Evolutionary conservation across 768 basidiomycete genomes (phyloP), one percentile per base, ranked within the genome.

Genomic region (Lactarius akahatsu): DNA sequence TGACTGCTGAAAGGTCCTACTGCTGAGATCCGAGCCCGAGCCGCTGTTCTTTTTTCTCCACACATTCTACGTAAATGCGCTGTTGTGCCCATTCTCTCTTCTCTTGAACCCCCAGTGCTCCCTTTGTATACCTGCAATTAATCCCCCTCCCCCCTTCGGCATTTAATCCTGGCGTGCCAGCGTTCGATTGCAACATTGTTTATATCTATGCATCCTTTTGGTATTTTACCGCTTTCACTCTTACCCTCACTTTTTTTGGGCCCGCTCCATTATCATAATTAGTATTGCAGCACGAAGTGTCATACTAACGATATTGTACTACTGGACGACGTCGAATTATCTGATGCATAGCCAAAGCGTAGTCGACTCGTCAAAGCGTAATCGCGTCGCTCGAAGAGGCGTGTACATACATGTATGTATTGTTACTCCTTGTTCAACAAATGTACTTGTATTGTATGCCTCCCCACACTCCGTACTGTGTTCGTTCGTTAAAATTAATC

Each of bases 71-170:
- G 11, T 65, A 36, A 54, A 60, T 58, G 40, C 57, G 36, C 28
- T 68, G 55, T 61, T 52, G 59, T 61, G n/a, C 32, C 36, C 23
- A 36, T 57, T 32, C 28, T 40, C 23, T 20, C 38, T 41, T 52
- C 59, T 41, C 57, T 43, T 30, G 16, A 56, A 20, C 15, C 47
- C 50, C 45, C 61, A 61, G 50, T 58, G 65, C 57, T 43, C 30
- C 30, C 36, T 47, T 15, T 58, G 66, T 69, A 67, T 67, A 67
- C 65, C 68, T 69, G 65, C 68, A 67, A 61, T 45, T 57, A 67
- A 30, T 57, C 38, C 59, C n/a, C 56, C 11, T 13, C 36, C 56
- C 11, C 10, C 28, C 59, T 63, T 15, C 23, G 57, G 60, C 60
- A 41, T 57, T 54, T 69, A 69, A 69, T 69, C 57, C 57, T 41